Evolutionary conservation across 2,329 filamentous ascomycete genomes (phyloP).

Genomic region (Juglanconis oblonga): DNA sequence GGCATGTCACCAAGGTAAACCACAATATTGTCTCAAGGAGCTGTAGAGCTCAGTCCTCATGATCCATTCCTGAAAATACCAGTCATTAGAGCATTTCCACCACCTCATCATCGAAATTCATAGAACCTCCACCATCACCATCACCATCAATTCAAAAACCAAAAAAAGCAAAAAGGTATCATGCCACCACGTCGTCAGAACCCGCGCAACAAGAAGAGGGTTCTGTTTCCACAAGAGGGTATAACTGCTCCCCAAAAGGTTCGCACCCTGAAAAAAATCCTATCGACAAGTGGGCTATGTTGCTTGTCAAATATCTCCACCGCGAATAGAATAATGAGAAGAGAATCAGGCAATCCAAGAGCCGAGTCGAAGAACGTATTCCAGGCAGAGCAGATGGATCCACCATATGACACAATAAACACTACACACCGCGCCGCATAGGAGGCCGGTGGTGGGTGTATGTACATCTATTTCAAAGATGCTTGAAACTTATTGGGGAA

Average conservation of each 20-base stretch:
- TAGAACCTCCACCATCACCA: neutral
- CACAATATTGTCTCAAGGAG: neutral
- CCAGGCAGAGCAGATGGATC: neutral
- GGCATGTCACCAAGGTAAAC: neutral
- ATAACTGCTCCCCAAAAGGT: neutral
- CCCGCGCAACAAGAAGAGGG: too few relatives aligned
- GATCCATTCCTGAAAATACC: conserved; percentile 14
- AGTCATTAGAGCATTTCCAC: neutral
- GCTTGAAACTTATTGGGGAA: conserved; percentile 6
- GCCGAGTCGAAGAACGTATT: neutral
- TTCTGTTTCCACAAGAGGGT: too few relatives aligned
- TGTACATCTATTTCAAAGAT: conserved; percentile 8
- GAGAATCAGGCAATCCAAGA: neutral
- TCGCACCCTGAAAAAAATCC: neutral
- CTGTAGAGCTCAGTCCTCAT: neutral
- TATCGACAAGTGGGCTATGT: conserved; percentile 11
- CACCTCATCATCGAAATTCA: conserved; percentile 1
- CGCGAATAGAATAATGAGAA: conserved; percentile 1
- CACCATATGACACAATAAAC: conserved; percentile 18
- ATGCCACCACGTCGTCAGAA: conserved; percentile 7
- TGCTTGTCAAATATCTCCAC: conserved; percentile 4
- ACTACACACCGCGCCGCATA: conserved; percentile 11
- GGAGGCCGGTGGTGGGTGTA: conserved; percentile 4
- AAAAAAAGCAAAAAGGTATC: neutral
- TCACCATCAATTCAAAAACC: neutral